Percentiles rank a stretch among this genome's conserved stretches.
phyloP scores from a whole-genome alignment of 2,329 filamentous ascomycete genomes.

The Talaromyces sp. region DNA sequence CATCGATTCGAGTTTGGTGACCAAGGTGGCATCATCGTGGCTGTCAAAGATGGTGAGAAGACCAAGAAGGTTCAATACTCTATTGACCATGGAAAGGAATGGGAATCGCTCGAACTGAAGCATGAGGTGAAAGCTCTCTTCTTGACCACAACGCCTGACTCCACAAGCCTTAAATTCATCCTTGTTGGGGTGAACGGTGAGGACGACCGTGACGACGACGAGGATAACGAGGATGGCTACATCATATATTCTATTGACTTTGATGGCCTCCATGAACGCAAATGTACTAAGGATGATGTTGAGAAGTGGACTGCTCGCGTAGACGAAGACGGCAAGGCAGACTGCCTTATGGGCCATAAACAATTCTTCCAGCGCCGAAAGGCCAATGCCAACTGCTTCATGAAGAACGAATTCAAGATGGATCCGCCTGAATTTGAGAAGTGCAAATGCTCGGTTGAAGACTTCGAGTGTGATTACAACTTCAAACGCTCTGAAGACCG shows the following conservation, averaged over 20 bases:
- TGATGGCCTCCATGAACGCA: slow-evolving; percentile 73
- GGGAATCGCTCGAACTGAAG: slow-evolving; percentile 70
- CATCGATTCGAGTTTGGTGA: slow-evolving; percentile 98
- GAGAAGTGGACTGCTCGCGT: slow-evolving; percentile 86
- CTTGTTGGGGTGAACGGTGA: slow-evolving; percentile 66
- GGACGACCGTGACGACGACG: slow-evolving; percentile 51
- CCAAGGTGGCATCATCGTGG: slow-evolving; percentile 84
- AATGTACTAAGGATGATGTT: slow-evolving; percentile 72
- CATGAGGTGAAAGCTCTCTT: slow-evolving; percentile 70
- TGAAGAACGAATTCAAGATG: slow-evolving; percentile 83
- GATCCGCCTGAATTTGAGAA: slow-evolving; percentile 68
- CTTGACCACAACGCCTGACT: slow-evolving; percentile 87
- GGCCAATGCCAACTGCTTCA: slow-evolving; percentile 83
- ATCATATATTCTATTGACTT: slow-evolving; percentile 82
- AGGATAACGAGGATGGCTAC: slow-evolving; percentile 47
- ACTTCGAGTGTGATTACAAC: slow-evolving; percentile 97
- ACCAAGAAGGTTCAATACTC: slow-evolving; percentile 74
- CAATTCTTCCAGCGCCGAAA: slow-evolving; percentile 86
- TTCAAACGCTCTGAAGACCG: slow-evolving; percentile 70
- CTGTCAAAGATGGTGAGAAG: slow-evolving; percentile 68
- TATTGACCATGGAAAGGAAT: slow-evolving; percentile 83
- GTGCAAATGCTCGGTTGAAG: slow-evolving; percentile 79
- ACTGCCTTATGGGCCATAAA: slow-evolving; percentile 94
- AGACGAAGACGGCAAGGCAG: slow-evolving; percentile 76
- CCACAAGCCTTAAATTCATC: slow-evolving; percentile 88